Percentiles rank a stretch among this genome's conserved stretches.
phyloP scores from a whole-genome alignment of 176 grass and related monocot species.

The Phragmites australis region DNA sequence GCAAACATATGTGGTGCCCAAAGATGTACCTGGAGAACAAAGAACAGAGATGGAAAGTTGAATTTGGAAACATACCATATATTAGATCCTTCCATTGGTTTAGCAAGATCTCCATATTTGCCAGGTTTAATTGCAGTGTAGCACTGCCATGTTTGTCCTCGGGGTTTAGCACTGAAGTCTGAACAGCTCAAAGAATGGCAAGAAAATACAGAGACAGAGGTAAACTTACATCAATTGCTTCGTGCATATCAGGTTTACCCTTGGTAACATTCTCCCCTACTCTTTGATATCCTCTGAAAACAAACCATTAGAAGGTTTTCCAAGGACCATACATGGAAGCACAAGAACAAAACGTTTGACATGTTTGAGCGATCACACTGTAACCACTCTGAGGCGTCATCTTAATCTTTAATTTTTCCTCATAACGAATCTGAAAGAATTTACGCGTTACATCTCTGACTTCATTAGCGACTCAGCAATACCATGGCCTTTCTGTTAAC shows the following conservation, averaged over 20 bases:
- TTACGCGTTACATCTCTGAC: conserved; percentile 60
- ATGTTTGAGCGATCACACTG: conserved; percentile 36
- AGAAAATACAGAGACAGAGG: conserved; percentile 9
- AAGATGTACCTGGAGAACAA: not conserved
- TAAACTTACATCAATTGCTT: conserved; percentile 93
- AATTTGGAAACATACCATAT: conserved; percentile 64
- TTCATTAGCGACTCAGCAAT: conserved; percentile 69
- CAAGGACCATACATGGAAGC: not conserved
- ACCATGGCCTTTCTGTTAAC: conserved; percentile 81
- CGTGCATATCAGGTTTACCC: conserved; percentile 95
- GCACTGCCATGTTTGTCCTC: conserved; percentile 49
- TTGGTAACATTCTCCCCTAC: conserved; percentile 85
- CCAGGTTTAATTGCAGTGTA: conserved; percentile 68
- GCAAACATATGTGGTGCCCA: not conserved
- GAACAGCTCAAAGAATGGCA: conserved; percentile 4
- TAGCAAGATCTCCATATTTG: conserved; percentile 65
- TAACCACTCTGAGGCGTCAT: conserved; percentile 78
- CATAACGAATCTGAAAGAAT: conserved; percentile 78
- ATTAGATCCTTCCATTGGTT: conserved; percentile 85
- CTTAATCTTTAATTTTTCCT: conserved; percentile 93
- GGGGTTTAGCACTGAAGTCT: conserved; percentile 4
- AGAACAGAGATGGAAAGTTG: conserved; percentile 14
- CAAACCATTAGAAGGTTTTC: not conserved
- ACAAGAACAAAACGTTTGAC: not conserved
- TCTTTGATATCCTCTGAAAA: conserved; percentile 79